Conservation (phyloP, 2,329 filamentous ascomycete genomes). For the Tolypocladium sp. region DNA sequence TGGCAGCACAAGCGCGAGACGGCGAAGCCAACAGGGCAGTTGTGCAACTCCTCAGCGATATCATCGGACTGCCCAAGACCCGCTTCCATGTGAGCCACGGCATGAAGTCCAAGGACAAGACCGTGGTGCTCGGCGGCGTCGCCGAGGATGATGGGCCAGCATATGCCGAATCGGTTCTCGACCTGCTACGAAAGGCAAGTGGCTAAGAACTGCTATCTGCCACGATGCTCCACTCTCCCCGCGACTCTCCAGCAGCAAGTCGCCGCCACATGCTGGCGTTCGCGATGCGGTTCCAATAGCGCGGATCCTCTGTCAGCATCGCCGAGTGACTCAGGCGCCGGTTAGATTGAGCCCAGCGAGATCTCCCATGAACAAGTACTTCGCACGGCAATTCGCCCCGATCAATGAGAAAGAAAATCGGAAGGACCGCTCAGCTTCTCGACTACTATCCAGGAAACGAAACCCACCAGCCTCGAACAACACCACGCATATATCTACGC, state of each 20-base stretch:
- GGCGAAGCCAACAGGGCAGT: constrained; percentile 64
- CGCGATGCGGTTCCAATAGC: not conserved
- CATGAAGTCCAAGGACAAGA: constrained; percentile 56
- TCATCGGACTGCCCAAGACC: constrained; percentile 53
- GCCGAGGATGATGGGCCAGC: constrained; percentile 17
- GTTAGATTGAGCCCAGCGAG: not conserved
- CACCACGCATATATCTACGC: not conserved
- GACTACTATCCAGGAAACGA: not conserved
- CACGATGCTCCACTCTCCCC: not conserved
- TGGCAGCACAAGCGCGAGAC: constrained; percentile 55
- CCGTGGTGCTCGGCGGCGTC: constrained; percentile 32
- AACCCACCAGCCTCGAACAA: not conserved
- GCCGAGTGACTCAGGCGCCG: not conserved
- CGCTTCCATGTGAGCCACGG: constrained; percentile 54
- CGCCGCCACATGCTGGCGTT: too few relatives aligned
- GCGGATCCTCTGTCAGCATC: not conserved
- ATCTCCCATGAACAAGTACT: not conserved
- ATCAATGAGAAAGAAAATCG: not conserved
- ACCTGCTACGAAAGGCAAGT: constrained; percentile 16
- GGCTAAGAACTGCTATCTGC: not conserved
- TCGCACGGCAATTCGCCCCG: not conserved
- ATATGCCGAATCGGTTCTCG: constrained; percentile 16
- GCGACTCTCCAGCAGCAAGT: not conserved
- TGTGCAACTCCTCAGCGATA: constrained; percentile 49
- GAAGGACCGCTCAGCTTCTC: not conserved